Base-by-base conservation (phyloP, 2,329 filamentous ascomycete species). In the Bisporella sp. region DNA sequence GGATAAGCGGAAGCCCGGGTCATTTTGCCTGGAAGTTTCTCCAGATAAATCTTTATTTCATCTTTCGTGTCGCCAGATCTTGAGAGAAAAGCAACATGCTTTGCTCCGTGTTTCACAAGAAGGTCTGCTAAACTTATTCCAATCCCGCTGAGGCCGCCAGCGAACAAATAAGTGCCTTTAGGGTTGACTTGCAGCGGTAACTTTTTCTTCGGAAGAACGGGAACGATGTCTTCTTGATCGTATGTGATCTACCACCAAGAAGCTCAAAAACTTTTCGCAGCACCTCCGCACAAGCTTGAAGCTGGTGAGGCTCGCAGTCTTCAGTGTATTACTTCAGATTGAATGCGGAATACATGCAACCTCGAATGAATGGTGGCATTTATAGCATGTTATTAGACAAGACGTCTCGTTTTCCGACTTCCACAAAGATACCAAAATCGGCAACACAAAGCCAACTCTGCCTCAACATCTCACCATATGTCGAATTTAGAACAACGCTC, bases 401-500 rank as follows among this genome's bases (percentile, higher is more conserved):
- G 32, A 46, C 35, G 44, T 70, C 68, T 2, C 58, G 60, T 39
- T 66, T 66, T 1, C 65, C 66, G 7, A 73, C 57, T 43, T 72
- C 69, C 0, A 73, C 46, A 37, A 73, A 70, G 0, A 66, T 57
- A 2, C 71, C 71, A 49, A 69, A 69, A 0, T 49, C 54, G 4
- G 66, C 62, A 1, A 73, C 43, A 47, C 63, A 69, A 4, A 59
- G 46, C 66, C 65, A 70, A 2, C 64, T 54, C 3, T 60, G 54
- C 28, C 57, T 56, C 6, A 63, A 49, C 1, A 52, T 53, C 5
- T 66, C 60, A 5, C 55, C 54, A 21, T 58, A 50, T 40, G 35
- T 60, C 41, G 32, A 62, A 46, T 64, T 66, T 5, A 68, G 41
- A 1, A 65, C 57, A n/a, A 66, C 51, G 49, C 67, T 62, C n/a